A percentile compares a stretch with the other conserved stretches of the same genome.
phyloP scores from a whole-genome alignment of 768 basidiomycete species.

The Panaeolus papilionaceus region DNA sequence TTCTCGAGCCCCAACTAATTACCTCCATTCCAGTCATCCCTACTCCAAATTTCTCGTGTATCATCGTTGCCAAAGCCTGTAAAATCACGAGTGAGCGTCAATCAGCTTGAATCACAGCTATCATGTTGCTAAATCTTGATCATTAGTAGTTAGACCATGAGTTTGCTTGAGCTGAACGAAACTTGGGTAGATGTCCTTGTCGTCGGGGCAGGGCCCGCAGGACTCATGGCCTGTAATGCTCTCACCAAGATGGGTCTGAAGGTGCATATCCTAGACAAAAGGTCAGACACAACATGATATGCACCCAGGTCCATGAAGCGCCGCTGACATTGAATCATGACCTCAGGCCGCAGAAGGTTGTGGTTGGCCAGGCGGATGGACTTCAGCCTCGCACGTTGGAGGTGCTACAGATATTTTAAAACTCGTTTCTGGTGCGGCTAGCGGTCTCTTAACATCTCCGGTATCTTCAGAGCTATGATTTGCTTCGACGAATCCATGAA shows the following conservation, averaged over 20 bases:
- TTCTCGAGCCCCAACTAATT: no score
- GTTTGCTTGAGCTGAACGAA: neutral
- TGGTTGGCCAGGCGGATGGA: slow-evolving; percentile 65
- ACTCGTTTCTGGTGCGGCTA: neutral
- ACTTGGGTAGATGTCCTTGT: slow-evolving; percentile 59
- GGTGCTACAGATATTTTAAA: slow-evolving; percentile 53
- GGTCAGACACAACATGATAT: slow-evolving; percentile 36
- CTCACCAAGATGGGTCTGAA: slow-evolving; percentile 61
- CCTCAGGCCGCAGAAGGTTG: slow-evolving; percentile 51
- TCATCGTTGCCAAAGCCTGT: no score
- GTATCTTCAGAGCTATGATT: slow-evolving; percentile 71
- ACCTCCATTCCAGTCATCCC: no score
- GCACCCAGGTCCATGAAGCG: neutral
- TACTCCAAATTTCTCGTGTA: no score
- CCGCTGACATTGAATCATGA: neutral
- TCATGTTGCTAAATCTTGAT: neutral
- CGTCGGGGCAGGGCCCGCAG: slow-evolving; percentile 66
- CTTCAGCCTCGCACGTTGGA: slow-evolving; percentile 62
- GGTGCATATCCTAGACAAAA: slow-evolving; percentile 65
- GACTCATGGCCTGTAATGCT: slow-evolving; percentile 75
- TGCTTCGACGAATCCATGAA: slow-evolving; percentile 66
- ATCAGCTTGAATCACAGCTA: neutral
- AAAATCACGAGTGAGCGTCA: neutral
- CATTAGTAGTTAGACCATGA: neutral
- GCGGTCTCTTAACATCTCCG: neutral